Evolutionary conservation across 257 asterid genomes (phyloP).

Genomic region (Nicotiana otophora): DNA sequence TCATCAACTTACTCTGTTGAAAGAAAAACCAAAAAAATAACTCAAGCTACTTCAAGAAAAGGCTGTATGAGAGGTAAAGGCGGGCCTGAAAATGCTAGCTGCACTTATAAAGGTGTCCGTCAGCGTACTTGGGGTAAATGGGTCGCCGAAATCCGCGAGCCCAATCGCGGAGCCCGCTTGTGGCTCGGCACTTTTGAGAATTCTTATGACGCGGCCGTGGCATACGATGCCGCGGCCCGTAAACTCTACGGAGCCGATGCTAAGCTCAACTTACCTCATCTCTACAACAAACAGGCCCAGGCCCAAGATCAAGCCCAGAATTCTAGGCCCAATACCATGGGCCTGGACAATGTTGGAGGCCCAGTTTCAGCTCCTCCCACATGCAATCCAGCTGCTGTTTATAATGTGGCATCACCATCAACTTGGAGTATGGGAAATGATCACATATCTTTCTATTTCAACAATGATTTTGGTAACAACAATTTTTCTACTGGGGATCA

Average conservation of each 20-base stretch:
- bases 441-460: not conserved
- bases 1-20: not conserved
- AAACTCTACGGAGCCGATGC: slow-evolving; percentile 58
- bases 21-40: slow-evolving; percentile 1
- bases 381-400: not conserved
- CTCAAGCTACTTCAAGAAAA: slow-evolving; percentile 58
- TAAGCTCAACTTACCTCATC: slow-evolving; percentile 57
- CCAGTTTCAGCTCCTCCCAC: not conserved
- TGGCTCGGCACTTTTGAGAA: slow-evolving; percentile 90
- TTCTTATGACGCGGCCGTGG: slow-evolving; percentile 66
- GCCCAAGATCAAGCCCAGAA: not conserved
- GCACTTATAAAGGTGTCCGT: slow-evolving; percentile 73
- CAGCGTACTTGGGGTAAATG: slow-evolving; percentile 94
- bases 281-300: slow-evolving; percentile 16
- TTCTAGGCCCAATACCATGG: not conserved
- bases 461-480: not conserved
- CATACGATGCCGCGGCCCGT: slow-evolving; percentile 69
- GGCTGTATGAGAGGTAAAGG: slow-evolving; percentile 93
- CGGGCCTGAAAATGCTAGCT: slow-evolving; percentile 74
- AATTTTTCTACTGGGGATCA: not conserved
- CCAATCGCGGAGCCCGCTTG: slow-evolving; percentile 64
- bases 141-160: slow-evolving; percentile 91
- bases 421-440: not conserved
- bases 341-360: not conserved
- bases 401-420: not conserved